Conservation (phyloP, 2,329 filamentous ascomycete genomes). For the Didymella arachidicola region DNA sequence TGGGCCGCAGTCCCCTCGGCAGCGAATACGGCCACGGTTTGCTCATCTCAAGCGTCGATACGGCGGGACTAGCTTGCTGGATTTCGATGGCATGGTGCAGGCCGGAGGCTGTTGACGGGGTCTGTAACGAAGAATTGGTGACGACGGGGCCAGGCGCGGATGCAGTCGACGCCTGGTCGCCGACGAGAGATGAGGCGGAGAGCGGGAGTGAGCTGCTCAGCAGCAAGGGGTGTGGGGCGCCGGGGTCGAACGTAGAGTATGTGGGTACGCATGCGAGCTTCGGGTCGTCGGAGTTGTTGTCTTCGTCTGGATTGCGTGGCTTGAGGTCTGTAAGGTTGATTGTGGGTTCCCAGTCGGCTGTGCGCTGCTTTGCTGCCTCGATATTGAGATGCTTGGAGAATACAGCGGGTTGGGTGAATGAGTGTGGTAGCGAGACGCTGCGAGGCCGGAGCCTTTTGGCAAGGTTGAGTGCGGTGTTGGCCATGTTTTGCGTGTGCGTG, state of each 20-base stretch:
- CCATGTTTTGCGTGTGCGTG: background rate
- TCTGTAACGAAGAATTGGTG: background rate
- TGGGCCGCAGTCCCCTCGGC: conserved; percentile 18
- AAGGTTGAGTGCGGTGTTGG: background rate
- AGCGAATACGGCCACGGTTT: conserved; percentile 14
- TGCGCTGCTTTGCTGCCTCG: conserved; percentile 1
- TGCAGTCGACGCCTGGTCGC: background rate
- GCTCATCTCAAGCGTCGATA: background rate
- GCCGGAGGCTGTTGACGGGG: background rate
- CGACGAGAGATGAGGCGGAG: background rate
- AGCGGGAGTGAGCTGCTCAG: background rate
- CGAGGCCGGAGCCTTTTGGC: background rate
- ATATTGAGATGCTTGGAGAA: background rate
- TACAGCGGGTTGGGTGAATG: background rate
- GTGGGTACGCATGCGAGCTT: conserved; percentile 9
- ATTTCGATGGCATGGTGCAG: background rate
- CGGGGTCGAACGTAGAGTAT: conserved; percentile 19
- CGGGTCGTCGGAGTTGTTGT: background rate
- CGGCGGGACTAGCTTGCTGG: background rate
- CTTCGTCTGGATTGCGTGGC: background rate
- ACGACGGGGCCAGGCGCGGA: background rate
- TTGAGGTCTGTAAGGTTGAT: background rate
- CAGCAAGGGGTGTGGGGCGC: conserved; percentile 11
- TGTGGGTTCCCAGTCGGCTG: conserved; percentile 14
- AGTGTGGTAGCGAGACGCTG: background rate